Evolutionary conservation across 2,329 filamentous ascomycete species (phyloP).

Genomic region (Ustilaginoidea virens): DNA sequence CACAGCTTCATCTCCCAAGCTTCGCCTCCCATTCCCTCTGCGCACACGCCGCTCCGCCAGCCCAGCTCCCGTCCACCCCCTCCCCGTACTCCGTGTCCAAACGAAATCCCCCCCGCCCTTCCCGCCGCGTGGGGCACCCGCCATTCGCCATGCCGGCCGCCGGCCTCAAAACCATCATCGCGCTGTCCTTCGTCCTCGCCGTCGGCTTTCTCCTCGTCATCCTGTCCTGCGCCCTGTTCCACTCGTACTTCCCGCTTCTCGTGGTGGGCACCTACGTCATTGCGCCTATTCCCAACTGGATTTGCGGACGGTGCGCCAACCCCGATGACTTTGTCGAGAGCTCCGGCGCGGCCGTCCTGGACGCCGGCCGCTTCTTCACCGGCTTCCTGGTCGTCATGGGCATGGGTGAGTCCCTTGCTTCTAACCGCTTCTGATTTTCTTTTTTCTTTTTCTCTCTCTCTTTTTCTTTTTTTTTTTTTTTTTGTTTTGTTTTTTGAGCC

Average conservation of each 20-base stretch:
- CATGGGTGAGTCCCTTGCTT: constrained; percentile 51
- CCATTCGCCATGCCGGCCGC: constrained; percentile 56
- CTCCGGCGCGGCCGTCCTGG: constrained; percentile 68
- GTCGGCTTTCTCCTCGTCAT: constrained; percentile 98
- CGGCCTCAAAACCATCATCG: constrained; percentile 97
- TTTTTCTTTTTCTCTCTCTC: neutral
- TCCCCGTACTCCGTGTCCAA: too few species aligned
- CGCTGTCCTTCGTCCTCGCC: constrained; percentile 94
- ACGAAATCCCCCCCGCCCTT: neutral
- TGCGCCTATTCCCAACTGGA: constrained; percentile 91
- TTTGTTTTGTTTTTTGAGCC: too few species aligned
- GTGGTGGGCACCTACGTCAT: constrained; percentile 93
- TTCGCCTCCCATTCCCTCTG: neutral
- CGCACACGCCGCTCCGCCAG: neutral
- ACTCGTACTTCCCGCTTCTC: constrained; percentile 86
- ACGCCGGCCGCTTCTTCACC: constrained; percentile 86
- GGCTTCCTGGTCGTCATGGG: constrained; percentile 97
- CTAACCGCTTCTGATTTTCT: neutral
- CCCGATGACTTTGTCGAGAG: constrained; percentile 91
- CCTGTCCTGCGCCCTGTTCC: constrained; percentile 87
- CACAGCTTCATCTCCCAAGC: neutral
- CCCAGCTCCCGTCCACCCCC: neutral
- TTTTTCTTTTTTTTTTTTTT: too few species aligned
- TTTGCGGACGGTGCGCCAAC: constrained; percentile 75
- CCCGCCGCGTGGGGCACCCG: constrained; percentile 6